Base-by-base conservation (phyloP, 805 yeast genomes). In the Starmerella stigmatis region DNA sequence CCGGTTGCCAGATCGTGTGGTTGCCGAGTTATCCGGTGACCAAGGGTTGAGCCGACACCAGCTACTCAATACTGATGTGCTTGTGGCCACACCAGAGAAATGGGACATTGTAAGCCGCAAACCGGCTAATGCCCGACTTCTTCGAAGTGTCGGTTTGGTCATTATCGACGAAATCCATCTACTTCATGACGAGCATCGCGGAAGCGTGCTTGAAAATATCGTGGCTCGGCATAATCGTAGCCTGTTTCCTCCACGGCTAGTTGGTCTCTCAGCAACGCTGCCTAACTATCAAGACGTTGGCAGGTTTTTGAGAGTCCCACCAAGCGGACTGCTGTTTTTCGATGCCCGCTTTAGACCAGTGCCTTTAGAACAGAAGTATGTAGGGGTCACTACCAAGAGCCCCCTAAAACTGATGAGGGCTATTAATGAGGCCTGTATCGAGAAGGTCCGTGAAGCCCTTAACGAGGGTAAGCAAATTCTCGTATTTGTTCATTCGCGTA, bases 21-120 rank as follows among this genome's bases (percentile, higher is more conserved):
- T 88, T 2, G 79, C 77, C 40, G 97, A 89, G 62, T 69, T 89
- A 45, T 86, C 96, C 2, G 98, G 97, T 58, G 98, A 89, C 57
- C 75, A 86, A 9, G 76, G 78, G 42, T 64, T 89, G 47, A 78
- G 86, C 2, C 79, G 75, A 54, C 77, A 74, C 49, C 94, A 89
- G 60, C 78, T 89, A 25, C 63, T 72, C 2, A 78, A 78, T 35
- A 81, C 95, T 0, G 95, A 89, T 55, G 64, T 89, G 5, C 66
- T 89, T 40, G 94, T 89, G 1, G 84, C 96, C 0, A 89, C 98
- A 0, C 97, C 97, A 0, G 98, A 92, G 59, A 89, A 88, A 59
- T 89, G 97, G 97, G 97, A 92, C 65, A 84, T 92, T 17, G 79
- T 88, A 13, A 88, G 96, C 0, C 73, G 98, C 65, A 89, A 89